phyloP scores from a whole-genome alignment of 345 rosid genomes.

The Combretum micranthum region DNA sequence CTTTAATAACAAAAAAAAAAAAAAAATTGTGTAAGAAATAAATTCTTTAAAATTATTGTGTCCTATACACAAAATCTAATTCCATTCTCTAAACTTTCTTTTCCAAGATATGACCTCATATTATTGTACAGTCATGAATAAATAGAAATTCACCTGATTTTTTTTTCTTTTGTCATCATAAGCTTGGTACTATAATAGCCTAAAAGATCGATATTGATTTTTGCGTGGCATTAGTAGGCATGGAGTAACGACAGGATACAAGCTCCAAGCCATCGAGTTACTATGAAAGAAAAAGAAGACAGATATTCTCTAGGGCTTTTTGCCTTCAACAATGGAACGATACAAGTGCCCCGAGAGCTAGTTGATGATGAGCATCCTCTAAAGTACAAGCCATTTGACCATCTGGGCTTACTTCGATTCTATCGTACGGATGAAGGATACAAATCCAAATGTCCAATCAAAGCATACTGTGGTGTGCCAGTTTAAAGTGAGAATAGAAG shows the following conservation, averaged over 20 bases:
- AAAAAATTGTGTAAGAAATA: too few species aligned
- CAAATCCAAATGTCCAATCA: constrained; percentile 34
- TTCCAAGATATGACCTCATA: too few species aligned
- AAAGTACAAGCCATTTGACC: constrained; percentile 39
- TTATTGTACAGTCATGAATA: too few species aligned
- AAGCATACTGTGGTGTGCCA: constrained; percentile 41
- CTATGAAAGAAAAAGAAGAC: constrained; percentile 28
- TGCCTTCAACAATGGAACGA: constrained; percentile 30
- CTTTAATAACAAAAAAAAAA: too few species aligned
- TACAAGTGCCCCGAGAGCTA: constrained; percentile 33
- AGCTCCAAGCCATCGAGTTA: constrained; percentile 42
- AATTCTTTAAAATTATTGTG: too few species aligned
- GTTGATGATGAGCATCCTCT: constrained; percentile 42
- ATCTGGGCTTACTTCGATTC: constrained; percentile 34
- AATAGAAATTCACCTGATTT: too few species aligned
- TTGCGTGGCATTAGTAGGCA: constrained; percentile 20
- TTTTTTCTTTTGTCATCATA: too few species aligned
- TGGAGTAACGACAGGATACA: constrained; percentile 53
- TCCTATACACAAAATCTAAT: too few species aligned
- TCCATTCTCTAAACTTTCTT: too few species aligned
- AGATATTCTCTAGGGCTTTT: constrained; percentile 44
- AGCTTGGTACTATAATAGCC: not conserved
- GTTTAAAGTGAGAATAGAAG: not conserved
- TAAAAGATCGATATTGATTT: not conserved
- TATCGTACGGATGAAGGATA: constrained; percentile 33